Conservation (phyloP, 2,329 filamentous ascomycete species). For the Teratosphaeria zuluensis region DNA sequence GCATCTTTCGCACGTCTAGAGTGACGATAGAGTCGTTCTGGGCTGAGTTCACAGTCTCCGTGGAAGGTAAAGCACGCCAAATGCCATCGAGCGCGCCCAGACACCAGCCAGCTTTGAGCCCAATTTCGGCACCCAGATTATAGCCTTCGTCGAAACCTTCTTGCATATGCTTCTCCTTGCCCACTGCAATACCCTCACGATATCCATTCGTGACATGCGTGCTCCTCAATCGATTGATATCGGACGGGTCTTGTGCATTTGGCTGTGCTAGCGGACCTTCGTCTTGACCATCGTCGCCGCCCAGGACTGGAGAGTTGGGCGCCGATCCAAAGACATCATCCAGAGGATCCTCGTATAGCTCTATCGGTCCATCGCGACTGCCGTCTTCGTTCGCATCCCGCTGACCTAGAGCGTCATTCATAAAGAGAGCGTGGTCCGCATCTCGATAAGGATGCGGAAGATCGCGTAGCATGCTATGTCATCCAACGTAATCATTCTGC, state of each 20-base stretch:
- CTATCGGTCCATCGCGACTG: background rate
- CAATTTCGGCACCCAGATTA: constrained; percentile 70
- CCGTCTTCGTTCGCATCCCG: background rate
- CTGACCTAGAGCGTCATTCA: constrained; percentile 9
- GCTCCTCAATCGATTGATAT: constrained; percentile 63
- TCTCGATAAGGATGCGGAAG: constrained; percentile 11
- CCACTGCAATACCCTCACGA: constrained; percentile 70
- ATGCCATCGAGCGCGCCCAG: constrained; percentile 71
- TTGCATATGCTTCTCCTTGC: constrained; percentile 71
- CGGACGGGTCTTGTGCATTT: constrained; percentile 40
- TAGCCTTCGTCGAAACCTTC: constrained; percentile 88
- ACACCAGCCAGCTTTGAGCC: constrained; percentile 61
- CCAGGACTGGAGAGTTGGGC: constrained; percentile 27
- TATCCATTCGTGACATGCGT: constrained; percentile 81
- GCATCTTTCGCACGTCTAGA: constrained; percentile 5
- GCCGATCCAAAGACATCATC: constrained; percentile 41
- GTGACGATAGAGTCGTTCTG: constrained; percentile 8
- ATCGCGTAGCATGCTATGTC: constrained; percentile 21
- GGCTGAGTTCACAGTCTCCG: constrained; percentile 9
- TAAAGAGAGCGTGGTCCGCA: constrained; percentile 9
- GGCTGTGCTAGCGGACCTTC: background rate
- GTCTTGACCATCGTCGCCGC: background rate
- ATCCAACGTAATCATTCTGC: background rate
- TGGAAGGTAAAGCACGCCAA: constrained; percentile 1
- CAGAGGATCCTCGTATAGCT: constrained; percentile 20